A percentile compares a stretch with the other conserved stretches of the same genome.
Conservation (phyloP, 225 moss, liverwort and hornwort species). For the Lunularia cruciata region DNA sequence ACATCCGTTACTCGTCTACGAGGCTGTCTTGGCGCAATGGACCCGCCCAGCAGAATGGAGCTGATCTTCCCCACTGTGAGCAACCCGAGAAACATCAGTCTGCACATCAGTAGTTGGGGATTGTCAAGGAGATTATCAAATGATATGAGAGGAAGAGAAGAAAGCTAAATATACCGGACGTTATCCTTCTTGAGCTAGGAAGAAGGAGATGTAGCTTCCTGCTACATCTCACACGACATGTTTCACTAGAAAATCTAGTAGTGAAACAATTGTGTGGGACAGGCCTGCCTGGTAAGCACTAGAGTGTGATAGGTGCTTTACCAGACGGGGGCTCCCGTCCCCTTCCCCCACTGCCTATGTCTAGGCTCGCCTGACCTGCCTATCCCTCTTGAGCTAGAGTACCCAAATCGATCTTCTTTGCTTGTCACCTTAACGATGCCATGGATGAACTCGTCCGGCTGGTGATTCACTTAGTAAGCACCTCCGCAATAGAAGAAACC, state of each 20-base stretch:
- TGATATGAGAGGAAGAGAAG: background rate
- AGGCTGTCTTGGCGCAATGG: background rate
- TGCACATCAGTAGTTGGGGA: conserved; percentile 3
- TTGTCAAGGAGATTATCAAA: background rate
- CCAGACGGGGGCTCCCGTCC: background rate
- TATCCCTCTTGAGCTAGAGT: conserved; percentile 24
- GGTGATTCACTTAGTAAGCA: no score
- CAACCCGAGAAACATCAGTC: background rate
- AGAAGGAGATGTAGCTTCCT: conserved; percentile 10
- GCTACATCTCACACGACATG: conserved; percentile 21
- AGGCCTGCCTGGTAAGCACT: background rate
- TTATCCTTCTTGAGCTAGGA: conserved; percentile 20
- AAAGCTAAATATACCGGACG: background rate
- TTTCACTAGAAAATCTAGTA: background rate
- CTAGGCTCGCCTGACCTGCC: conserved; percentile 9
- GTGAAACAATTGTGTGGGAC: background rate
- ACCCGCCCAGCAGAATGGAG: background rate
- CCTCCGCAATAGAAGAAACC: no score
- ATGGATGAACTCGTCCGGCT: no score
- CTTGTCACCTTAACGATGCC: no score
- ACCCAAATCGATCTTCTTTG: no score
- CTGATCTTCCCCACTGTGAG: background rate
- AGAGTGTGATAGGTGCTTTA: conserved; percentile 20
- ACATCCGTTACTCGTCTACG: no score
- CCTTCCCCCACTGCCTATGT: background rate